These are phyloP conservation scores for Ophiostoma himal-ulmi DNA, from an alignment of 2,329 filamentous ascomycete genomes.

Conservation along the genomic window DNA sequence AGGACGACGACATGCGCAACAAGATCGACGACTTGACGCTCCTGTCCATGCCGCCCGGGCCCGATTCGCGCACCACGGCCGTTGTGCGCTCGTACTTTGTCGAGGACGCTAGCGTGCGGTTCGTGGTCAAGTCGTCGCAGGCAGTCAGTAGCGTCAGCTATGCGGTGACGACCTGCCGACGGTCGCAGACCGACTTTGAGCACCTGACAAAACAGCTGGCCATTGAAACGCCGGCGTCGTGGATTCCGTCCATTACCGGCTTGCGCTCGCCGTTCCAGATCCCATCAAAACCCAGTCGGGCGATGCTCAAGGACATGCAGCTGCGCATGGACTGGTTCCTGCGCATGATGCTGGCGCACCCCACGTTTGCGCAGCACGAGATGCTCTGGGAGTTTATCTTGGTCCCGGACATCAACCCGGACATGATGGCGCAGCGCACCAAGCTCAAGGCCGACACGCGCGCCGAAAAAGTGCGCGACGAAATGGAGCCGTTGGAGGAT, in stretches of 20 bases:
- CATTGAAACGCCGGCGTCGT: slow-evolving; percentile 89
- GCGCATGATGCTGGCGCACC: slow-evolving; percentile 76
- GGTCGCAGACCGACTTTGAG: slow-evolving; percentile 85
- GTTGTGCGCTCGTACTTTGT: slow-evolving; percentile 96
- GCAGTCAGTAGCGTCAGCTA: slow-evolving; percentile 76
- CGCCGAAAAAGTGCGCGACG: slow-evolving; percentile 78
- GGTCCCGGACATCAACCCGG: slow-evolving; percentile 84
- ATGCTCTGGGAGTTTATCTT: slow-evolving; percentile 99
- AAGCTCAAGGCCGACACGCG: slow-evolving; percentile 78
- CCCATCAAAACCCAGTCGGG: slow-evolving; percentile 81
- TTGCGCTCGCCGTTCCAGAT: slow-evolving; percentile 87
- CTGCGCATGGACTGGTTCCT: slow-evolving; percentile 80
- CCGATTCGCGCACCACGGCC: slow-evolving; percentile 78
- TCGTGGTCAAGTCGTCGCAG: slow-evolving; percentile 90
- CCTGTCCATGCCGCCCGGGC: slow-evolving; percentile 48
- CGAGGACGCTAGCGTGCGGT: slow-evolving; percentile 86
- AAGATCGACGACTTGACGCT: slow-evolving; percentile 90
- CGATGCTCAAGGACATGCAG: slow-evolving; percentile 82
- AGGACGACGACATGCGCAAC: slow-evolving; percentile 95
- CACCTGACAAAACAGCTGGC: slow-evolving; percentile 77
- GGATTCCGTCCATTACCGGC: slow-evolving; percentile 74
- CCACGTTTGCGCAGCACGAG: slow-evolving; percentile 92
- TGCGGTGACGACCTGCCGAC: slow-evolving; percentile 88
- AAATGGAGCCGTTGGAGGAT: slow-evolving; percentile 77
- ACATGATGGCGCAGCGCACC: slow-evolving; percentile 85